Conservation (phyloP, 2,329 filamentous ascomycete species). For the Teratosphaeria zuluensis region DNA sequence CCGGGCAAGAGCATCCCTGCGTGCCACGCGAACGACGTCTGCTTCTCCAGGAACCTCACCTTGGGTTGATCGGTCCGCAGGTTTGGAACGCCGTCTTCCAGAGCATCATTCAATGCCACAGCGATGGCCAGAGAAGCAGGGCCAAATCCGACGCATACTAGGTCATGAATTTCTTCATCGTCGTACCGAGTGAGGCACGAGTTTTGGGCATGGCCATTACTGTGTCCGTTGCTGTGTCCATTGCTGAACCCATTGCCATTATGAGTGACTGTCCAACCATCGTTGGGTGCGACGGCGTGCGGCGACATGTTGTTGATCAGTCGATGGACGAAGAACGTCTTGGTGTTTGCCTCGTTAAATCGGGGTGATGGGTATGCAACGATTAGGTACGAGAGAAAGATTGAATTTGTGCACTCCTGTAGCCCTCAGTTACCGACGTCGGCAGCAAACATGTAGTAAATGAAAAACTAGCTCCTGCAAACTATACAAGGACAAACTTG, state of each 20-base stretch:
- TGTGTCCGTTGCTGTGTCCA: not conserved
- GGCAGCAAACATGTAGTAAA: not conserved
- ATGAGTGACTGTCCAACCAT: not conserved
- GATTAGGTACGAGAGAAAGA: not conserved
- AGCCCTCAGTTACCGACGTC: not conserved
- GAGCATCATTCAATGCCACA: constrained; percentile 75
- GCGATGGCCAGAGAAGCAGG: constrained; percentile 84
- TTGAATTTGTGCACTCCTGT: not conserved
- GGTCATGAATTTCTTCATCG: constrained; percentile 62
- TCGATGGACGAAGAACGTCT: not conserved
- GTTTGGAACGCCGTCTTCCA: constrained; percentile 37
- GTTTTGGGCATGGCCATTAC: not conserved
- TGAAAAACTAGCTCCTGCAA: not conserved
- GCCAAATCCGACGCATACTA: constrained; percentile 87
- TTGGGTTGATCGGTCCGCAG: constrained; percentile 46
- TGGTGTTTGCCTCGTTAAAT: not conserved
- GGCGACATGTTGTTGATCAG: not conserved
- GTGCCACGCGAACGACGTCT: constrained; percentile 79
- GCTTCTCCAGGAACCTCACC: constrained; percentile 80
- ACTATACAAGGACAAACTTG: not conserved
- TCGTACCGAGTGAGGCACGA: constrained; percentile 44
- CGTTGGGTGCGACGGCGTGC: not conserved
- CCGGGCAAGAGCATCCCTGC: constrained; percentile 89
- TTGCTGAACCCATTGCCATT: not conserved
- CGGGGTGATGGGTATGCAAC: not conserved